Evolutionary conservation across 1,284 basidiomycete genomes (phyloP).

Genomic region (Moesziomyces antarcticus): DNA sequence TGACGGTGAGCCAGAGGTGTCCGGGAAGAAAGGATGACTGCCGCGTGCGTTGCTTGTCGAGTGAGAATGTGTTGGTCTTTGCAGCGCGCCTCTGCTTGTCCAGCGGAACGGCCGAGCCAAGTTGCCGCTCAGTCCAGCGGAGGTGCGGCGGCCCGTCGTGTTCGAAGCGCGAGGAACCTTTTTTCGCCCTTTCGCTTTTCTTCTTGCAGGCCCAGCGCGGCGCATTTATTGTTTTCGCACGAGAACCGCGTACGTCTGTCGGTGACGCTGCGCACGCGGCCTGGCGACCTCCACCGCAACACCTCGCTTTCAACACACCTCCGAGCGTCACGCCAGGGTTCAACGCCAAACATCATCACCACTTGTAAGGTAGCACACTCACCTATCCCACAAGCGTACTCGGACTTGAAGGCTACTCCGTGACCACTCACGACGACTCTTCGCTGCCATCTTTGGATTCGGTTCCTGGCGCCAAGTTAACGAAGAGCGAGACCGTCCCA

Average conservation of each 20-base stretch:
- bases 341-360: background rate
- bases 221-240: conserved; percentile 10
- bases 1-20: background rate
- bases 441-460: too few relatives aligned
- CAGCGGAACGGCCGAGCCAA: background rate
- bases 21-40: conserved; percentile 7
- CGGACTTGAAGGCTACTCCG: too few relatives aligned
- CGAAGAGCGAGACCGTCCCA: too few relatives aligned
- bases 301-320: conserved; percentile 2
- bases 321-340: background rate
- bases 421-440: too few relatives aligned
- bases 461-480: too few relatives aligned
- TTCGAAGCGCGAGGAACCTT: conserved; percentile 49
- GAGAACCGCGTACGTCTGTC: conserved; percentile 7
- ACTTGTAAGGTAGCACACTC: background rate
- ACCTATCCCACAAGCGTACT: background rate
- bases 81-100: conserved; percentile 1
- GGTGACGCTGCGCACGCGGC: conserved; percentile 8
- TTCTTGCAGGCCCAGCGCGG: conserved; percentile 7
- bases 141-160: conserved; percentile 17
- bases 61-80: conserved; percentile 15
- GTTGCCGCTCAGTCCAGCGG: background rate
- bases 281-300: conserved; percentile 24
- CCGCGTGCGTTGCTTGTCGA: conserved; percentile 1
- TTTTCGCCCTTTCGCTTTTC: conserved; percentile 13